Evolutionary conservation across 345 rosid genomes (phyloP).

Genomic region (Corymbia maculata): DNA sequence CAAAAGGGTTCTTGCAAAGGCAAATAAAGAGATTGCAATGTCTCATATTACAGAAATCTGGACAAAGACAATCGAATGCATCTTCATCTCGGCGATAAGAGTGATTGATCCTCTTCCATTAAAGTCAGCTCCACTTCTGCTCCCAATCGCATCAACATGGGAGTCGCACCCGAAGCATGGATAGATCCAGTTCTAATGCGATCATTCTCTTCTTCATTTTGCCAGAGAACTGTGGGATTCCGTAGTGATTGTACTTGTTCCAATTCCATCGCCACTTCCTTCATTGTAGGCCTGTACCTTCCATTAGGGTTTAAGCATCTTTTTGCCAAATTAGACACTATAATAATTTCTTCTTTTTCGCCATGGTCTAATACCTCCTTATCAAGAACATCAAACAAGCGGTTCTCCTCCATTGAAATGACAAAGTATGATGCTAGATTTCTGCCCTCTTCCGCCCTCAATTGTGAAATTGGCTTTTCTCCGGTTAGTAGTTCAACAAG

Average conservation of each 20-base stretch:
- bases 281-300: conserved; percentile 8
- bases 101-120: not conserved
- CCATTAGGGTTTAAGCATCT: conserved; percentile 2
- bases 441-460: not conserved
- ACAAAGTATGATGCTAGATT: conserved; percentile 3
- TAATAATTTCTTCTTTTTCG: not conserved
- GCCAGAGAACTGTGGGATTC: not conserved
- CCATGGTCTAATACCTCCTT: not conserved
- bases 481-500: conserved; percentile 4
- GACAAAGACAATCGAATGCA: not conserved
- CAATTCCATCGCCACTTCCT: conserved; percentile 1
- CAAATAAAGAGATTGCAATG: not conserved
- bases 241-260: not conserved
- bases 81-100: not conserved
- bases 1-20: not conserved
- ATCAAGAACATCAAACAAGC: conserved; percentile 5
- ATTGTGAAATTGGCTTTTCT: not conserved
- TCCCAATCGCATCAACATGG: not conserved
- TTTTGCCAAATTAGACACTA: not conserved
- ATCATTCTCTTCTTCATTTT: not conserved
- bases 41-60: not conserved
- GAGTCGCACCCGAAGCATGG: not conserved
- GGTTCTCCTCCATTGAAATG: conserved; percentile 2
- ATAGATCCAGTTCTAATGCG: not conserved
- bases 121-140: not conserved